phyloP scores from a whole-genome alignment of 306 rosid species.

The Arachis hypogaea region DNA sequence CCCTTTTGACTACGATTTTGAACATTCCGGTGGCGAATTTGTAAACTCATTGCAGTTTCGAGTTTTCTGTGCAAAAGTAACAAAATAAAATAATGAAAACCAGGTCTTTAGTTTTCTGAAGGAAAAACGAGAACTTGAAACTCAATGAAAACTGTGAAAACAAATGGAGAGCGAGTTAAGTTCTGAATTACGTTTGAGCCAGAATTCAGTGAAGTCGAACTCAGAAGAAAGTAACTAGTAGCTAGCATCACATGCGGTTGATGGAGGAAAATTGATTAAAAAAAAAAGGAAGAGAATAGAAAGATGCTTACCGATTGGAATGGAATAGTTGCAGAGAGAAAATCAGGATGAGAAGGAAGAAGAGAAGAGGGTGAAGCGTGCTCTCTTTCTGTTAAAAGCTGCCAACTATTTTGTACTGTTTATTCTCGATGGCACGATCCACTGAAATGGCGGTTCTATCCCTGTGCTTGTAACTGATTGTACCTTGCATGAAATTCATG shows the following conservation, averaged over 20 bases:
- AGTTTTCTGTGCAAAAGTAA: too few relatives aligned
- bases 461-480: background rate
- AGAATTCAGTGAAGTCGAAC: background rate
- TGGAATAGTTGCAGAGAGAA: background rate
- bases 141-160: background rate
- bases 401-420: background rate
- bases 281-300: background rate
- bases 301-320: background rate
- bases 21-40: background rate
- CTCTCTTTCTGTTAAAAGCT: background rate
- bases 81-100: background rate
- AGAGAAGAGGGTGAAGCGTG: background rate
- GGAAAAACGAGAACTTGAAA: slow-evolving; percentile 2
- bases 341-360: background rate
- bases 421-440: background rate
- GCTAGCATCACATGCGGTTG: background rate
- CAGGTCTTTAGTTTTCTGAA: background rate
- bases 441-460: background rate
- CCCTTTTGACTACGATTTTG: slow-evolving; percentile 1
- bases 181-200: background rate
- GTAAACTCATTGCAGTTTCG: background rate
- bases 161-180: background rate
- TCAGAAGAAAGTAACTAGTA: background rate
- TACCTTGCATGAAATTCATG: background rate
- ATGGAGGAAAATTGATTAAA: background rate